Percentiles rank a stretch among this genome's conserved stretches.
These are phyloP conservation scores for Erysimum pusillum DNA, from an alignment of 441 rosid genomes.

Conservation along the genomic window DNA sequence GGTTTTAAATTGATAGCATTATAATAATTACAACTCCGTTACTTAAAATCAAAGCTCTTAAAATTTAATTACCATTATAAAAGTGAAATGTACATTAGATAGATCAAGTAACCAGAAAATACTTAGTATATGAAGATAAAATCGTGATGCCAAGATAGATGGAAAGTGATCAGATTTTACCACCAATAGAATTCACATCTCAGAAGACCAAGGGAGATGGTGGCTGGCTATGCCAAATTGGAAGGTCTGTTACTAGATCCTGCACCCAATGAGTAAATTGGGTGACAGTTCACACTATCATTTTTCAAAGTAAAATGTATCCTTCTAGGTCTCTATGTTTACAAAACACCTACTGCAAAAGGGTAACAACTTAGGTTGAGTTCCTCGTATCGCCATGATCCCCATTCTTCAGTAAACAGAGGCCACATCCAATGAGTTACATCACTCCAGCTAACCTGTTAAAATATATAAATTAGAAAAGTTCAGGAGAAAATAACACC, in stretches of 20 bases:
- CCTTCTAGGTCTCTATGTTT: slow-evolving; percentile 6
- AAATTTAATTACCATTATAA: not conserved
- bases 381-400: slow-evolving; percentile 83
- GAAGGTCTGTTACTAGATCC: slow-evolving; percentile 96
- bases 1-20: not conserved
- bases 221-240: slow-evolving; percentile 71
- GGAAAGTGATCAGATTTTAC: slow-evolving; percentile 2
- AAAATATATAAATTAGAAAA: not conserved
- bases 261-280: slow-evolving; percentile 47
- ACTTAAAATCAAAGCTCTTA: not conserved
- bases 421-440: slow-evolving; percentile 99
- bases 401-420: slow-evolving; percentile 82
- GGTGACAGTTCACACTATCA: not conserved
- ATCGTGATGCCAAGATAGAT: slow-evolving; percentile 14
- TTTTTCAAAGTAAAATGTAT: not conserved
- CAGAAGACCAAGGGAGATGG: slow-evolving; percentile 79
- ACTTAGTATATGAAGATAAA: slow-evolving; percentile 16
- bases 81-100: slow-evolving; percentile 7
- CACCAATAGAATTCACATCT: slow-evolving; percentile 48
- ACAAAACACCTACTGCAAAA: slow-evolving; percentile 66
- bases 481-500: not conserved
- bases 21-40: not conserved
- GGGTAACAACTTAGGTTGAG: slow-evolving; percentile 85
- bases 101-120: not conserved
- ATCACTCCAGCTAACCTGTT: slow-evolving; percentile 85